Evolutionary conservation across 257 asterid genomes (phyloP).

Genomic region (Solanum stenotomum): DNA sequence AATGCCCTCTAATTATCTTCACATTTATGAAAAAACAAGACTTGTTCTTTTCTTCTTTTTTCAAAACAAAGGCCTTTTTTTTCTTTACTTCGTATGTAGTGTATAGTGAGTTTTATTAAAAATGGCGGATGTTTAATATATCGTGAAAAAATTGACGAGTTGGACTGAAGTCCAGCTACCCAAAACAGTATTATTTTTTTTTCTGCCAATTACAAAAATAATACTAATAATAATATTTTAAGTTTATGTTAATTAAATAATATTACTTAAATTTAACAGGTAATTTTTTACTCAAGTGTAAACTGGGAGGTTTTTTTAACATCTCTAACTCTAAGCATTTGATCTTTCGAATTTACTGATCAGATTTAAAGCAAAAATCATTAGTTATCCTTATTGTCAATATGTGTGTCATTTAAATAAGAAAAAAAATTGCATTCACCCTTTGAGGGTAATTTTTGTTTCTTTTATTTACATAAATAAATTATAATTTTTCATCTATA

Average conservation of each 20-base stretch:
- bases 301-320: neutral
- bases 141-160: neutral
- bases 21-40: neutral
- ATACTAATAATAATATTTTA: neutral
- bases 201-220: neutral
- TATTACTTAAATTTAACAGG: neutral
- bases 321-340: neutral
- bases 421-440: neutral
- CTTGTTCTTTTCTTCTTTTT: neutral
- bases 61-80: neutral
- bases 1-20: neutral
- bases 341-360: neutral
- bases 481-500: too few relatives aligned
- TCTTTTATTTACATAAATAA: too few relatives aligned
- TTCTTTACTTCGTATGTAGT: neutral
- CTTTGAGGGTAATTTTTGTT: neutral
- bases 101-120: neutral
- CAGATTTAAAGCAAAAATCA: neutral
- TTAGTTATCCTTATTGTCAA: neutral
- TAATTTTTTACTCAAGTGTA: neutral
- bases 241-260: neutral
- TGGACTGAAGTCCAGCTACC: neutral
- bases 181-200: neutral
- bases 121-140: neutral
- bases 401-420: neutral